Base-by-base conservation (phyloP, 2,329 filamentous ascomycete genomes). In the Didymella glomerata region DNA sequence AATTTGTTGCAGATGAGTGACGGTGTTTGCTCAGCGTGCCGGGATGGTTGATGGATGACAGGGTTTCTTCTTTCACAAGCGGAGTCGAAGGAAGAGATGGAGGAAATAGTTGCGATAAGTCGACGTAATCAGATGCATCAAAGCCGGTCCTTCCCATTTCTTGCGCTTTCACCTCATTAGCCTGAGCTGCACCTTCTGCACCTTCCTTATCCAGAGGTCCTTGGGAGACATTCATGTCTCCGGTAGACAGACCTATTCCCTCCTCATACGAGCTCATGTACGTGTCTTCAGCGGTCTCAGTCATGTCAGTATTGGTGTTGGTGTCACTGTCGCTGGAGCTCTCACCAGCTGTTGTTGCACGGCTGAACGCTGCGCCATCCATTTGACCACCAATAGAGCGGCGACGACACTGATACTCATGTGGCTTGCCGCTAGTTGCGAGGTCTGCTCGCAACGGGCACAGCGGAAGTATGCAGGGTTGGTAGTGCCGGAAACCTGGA, bases 361-460 rank as follows among this genome's bases (percentile, higher is more conserved):
- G 16, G 10, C 58, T 63, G 24, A 57, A 50, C 5, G 41, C 42
- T 38, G 57, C 48, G 1, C 57, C 64, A 34, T 66, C 64, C 32
- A 62, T 32, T 13, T 66, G 61, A 22, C 52, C 55, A 24, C 44
- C 47, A 9, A 64, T 49, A 20, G 11, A 28, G 25, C 36, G 40
- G 4, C 27, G 25, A 4, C 24, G 16, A 18, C 8, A 16, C 16
- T 47, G 32, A 22, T 28, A 13, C 6, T 45, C 34, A 5, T 53
- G 49, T 9, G 48, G 27, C 18, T 57, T 48, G 11, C 27, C 25
- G 2, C 54, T 22, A 24, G 57, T 48, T 22, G 52, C 49, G 9
- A 68, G 20, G 22, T 66, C 67, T 10, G 60, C 27, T 18, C 62
- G 47, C n/a, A 72, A 25, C 11, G 70, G 68, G 46, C 67, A 72